Evolutionary conservation across 2,329 filamentous ascomycete genomes (phyloP), one percentile per base, ranked within the genome.

Genomic region (Capronia coronata): DNA sequence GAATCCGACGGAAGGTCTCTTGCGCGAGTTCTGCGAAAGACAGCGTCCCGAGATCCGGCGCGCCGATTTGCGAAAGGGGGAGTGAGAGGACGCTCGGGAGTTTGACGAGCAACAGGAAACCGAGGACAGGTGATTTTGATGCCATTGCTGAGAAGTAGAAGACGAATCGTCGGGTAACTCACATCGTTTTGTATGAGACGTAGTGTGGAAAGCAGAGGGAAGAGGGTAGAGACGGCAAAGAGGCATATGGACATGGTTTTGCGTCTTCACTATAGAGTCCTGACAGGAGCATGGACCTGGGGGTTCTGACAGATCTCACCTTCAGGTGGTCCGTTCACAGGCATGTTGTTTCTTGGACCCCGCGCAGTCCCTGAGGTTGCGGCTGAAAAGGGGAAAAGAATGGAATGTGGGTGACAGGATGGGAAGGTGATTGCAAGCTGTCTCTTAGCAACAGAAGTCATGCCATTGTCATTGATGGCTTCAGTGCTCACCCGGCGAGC

Each of bases 21-120:
- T 47, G 45, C 2, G 43, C 34, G 21, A 56, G 42, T 40, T 56
- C 54, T 37, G 48, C 13, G 27, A 56, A 50, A n/a, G 54, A 54
- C 13, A 56, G 42, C 11, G 43, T 25, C 11, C 48, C 54, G 6
- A 46, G 18, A 2, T 54, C 51, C 1, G 48, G 51, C 8, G 39
- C 9, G 22, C 43, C 34, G 7, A 53, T 48, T 37, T 43, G 42
- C 38, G 50, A 41, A 2, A 53, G 45, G n/a, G 50, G 50, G 1
- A 35, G 30, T 14, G 50, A 32, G 14, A 53, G 41, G 18, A 27
- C 46, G 37, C 9, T 29, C 19, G 40, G 18, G 21, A 41, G 19
- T 6, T 37, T 21, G 25, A 42, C 16, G 23, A 52, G 27, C 11
- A 48, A 40, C 16, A 45, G 14, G 13, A 19, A 19, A 21, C 25